These are phyloP conservation scores for Gentiana straminea DNA, from an alignment of 257 asterid genomes.

Conservation along the genomic window DNA sequence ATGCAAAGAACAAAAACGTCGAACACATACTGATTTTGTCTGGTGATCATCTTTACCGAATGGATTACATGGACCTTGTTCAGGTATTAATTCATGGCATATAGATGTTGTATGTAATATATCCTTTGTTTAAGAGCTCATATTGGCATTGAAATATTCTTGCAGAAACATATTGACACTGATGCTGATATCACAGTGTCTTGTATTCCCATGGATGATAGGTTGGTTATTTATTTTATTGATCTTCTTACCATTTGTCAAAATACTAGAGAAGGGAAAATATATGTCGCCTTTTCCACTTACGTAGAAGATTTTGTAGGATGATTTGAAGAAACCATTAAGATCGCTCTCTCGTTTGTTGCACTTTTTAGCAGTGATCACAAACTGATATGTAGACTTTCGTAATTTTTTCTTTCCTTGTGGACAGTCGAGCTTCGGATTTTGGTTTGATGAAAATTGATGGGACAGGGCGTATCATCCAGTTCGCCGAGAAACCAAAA, in stretches of 20 bases:
- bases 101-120: neutral
- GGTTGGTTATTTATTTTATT: conserved; percentile 27
- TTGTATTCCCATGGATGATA: conserved; percentile 86
- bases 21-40: conserved; percentile 78
- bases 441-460: conserved; percentile 83
- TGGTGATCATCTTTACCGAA: conserved; percentile 93
- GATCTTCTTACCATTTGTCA: neutral
- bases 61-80: conserved; percentile 96
- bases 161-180: conserved; percentile 86
- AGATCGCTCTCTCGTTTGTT: neutral
- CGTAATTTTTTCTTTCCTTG: conserved; percentile 6
- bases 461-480: conserved; percentile 55
- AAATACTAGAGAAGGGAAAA: neutral
- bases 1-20: conserved; percentile 62
- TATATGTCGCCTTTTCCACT: neutral
- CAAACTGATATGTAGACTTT: neutral
- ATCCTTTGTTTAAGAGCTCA: neutral
- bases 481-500: conserved; percentile 88
- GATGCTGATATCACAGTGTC: conserved; percentile 93
- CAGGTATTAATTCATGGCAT: conserved; percentile 39
- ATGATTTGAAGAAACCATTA: neutral
- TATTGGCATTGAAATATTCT: conserved; percentile 12
- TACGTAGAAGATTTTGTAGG: neutral
- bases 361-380: neutral
- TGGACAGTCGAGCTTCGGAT: conserved; percentile 84